Base-by-base conservation (phyloP, 1,139 yeast genomes). In the Diutina scorzettiae region DNA sequence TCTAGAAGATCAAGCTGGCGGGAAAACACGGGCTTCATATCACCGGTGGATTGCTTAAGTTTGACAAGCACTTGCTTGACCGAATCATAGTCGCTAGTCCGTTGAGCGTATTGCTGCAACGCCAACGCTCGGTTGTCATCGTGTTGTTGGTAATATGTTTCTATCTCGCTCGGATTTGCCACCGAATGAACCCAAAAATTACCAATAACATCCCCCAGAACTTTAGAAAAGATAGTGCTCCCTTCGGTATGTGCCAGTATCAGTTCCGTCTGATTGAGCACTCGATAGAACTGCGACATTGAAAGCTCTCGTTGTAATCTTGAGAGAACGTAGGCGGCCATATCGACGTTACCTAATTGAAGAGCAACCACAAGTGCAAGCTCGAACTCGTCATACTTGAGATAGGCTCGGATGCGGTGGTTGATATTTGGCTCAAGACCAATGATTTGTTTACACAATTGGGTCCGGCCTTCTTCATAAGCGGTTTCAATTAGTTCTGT, bases 401-500 rank as follows among this genome's bases (percentile, higher is more conserved):
- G 57, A 37, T 85, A 66, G 45, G 81, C 66, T 12, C 77, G 73
- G 0, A 87, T 72, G 48, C 82, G 83, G 44, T 73, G 70, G 2
- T 67, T 65, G 0, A 82, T 71, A 4, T 79, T 66, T 0, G 84
- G 81, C 54, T 91, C 97, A 45, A 78, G 61, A 43, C 78, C 72
- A 3, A 84, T 69, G 23, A 89, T 58, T 41, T 72, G 62, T 44
- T 80, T 75, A 28, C 96, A 81, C 23, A 91, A 61, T 23, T 69
- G 67, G 4, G 71, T 58, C 29, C 97, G 66, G 2, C 98, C 98
- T 57, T 91, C 96, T 49, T 81, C 81, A 52, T 73, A 78, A 1
- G 97, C 95, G 21, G 75, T 68, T 16, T 70, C 67, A 0, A 93
- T 78, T 30, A 91, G 75, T 36, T 71, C 65, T 9, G 24, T 27